Evolutionary conservation across 805 yeast genomes (phyloP).

Genomic region (Wickerhamomyces ciferrii): DNA sequence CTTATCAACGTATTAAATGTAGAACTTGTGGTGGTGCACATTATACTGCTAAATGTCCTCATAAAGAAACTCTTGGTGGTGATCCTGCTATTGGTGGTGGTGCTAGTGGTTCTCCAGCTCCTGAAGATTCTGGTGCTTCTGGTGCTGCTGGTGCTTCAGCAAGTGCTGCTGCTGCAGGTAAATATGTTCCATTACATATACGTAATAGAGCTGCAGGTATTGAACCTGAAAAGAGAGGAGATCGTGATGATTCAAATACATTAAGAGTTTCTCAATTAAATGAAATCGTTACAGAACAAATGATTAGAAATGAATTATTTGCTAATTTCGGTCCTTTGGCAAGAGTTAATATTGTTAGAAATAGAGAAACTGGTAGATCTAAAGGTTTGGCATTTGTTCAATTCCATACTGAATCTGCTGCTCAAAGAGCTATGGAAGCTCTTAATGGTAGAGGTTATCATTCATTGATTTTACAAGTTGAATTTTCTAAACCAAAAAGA

Average conservation of each 20-base stretch:
- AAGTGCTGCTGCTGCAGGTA: slow-evolving; percentile 37
- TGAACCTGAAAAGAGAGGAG: slow-evolving; percentile 39
- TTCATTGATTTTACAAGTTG: slow-evolving; percentile 72
- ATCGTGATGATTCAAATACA: slow-evolving; percentile 83
- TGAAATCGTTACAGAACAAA: slow-evolving; percentile 76
- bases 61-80: slow-evolving; percentile 74
- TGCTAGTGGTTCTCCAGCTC: slow-evolving; percentile 24
- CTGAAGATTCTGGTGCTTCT: slow-evolving; percentile 23
- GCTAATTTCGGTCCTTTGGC: slow-evolving; percentile 59
- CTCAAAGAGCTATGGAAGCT: slow-evolving; percentile 69
- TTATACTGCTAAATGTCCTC: slow-evolving; percentile 93
- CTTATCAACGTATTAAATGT: slow-evolving; percentile 52
- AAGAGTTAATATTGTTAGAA: slow-evolving; percentile 80
- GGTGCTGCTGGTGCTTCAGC: slow-evolving; percentile 32
- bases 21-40: slow-evolving; percentile 94
- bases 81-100: slow-evolving; percentile 31
- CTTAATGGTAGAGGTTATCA: slow-evolving; percentile 91
- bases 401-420: slow-evolving; percentile 60
- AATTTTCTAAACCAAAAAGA: slow-evolving; percentile 43
- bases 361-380: slow-evolving; percentile 89
- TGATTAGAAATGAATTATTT: slow-evolving; percentile 67
- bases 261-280: slow-evolving; percentile 89
- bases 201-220: slow-evolving; percentile 35
- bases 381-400: slow-evolving; percentile 96
- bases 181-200: slow-evolving; percentile 61